These are phyloP conservation scores for Diplotaxis tenuifolia DNA, from an alignment of 345 rosid genomes.

Conservation along the genomic window DNA sequence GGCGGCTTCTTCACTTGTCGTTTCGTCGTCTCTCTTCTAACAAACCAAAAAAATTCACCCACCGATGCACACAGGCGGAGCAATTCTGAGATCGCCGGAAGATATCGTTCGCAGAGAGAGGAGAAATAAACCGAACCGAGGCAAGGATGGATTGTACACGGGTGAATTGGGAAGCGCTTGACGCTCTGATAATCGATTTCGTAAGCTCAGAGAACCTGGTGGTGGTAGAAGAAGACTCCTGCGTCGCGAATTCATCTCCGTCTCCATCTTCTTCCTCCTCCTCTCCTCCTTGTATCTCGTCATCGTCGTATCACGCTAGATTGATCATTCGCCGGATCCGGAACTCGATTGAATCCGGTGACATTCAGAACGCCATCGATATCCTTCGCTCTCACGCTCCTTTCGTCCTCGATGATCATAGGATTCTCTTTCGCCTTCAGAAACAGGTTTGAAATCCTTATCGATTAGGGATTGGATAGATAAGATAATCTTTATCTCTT, in stretches of 20 bases:
- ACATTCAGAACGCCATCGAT: conserved; percentile 63
- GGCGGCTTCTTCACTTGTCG: too few relatives aligned
- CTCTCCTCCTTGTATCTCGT: conserved; percentile 48
- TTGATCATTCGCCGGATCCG: conserved; percentile 80
- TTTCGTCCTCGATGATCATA: conserved; percentile 69
- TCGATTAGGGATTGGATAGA: neutral
- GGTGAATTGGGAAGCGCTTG: conserved; percentile 93
- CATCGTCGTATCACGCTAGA: conserved; percentile 67
- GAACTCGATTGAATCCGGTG: conserved; percentile 65
- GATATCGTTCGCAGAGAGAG: neutral
- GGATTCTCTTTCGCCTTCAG: conserved; percentile 79
- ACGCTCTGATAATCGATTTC: conserved; percentile 74
- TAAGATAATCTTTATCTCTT: neutral
- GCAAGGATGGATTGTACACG: conserved; percentile 57
- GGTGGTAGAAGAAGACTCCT: conserved; percentile 40
- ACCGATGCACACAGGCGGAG: neutral
- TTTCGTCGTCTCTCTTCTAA: too few relatives aligned
- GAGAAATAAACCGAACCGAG: neutral
- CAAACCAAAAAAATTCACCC: neutral
- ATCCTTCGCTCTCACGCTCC: conserved; percentile 69
- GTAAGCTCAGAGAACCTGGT: conserved; percentile 79
- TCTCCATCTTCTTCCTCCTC: conserved; percentile 48
- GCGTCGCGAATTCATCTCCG: conserved; percentile 31
- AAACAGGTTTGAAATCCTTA: conserved; percentile 65
- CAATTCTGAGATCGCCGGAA: conserved; percentile 11